Evolutionary conservation across 768 basidiomycete species (phyloP).

Genomic region (Psilocybe tampanensis): DNA sequence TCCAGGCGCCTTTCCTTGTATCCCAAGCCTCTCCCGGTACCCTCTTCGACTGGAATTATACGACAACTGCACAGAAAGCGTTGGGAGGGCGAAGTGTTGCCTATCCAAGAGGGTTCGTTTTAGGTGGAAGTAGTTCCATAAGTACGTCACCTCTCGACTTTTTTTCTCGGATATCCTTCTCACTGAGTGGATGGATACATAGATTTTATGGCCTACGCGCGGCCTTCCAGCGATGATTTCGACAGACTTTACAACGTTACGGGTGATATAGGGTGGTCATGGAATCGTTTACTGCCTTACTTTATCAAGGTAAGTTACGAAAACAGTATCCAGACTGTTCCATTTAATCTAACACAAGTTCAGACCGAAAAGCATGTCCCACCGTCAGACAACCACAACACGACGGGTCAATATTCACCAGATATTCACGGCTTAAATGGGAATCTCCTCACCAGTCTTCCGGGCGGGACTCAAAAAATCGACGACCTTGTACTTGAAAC

Average conservation of each 20-base stretch:
- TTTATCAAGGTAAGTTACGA: slow-evolving; percentile 1
- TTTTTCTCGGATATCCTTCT: not conserved
- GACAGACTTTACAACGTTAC: slow-evolving; percentile 7
- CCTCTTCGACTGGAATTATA: slow-evolving; percentile 9
- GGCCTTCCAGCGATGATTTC: slow-evolving; percentile 7
- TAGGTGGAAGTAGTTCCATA: slow-evolving; percentile 12
- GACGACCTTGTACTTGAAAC: slow-evolving; percentile 24
- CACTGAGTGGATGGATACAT: not conserved
- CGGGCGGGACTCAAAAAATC: slow-evolving; percentile 9
- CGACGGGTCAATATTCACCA: slow-evolving; percentile 31
- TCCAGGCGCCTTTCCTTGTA: not conserved
- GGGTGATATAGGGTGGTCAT: slow-evolving; percentile 11
- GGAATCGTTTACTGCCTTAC: slow-evolving; percentile 5
- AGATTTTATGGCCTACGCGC: slow-evolving; percentile 8
- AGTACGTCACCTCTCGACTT: not conserved
- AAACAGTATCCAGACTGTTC: too few relatives aligned
- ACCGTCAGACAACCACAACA: slow-evolving; percentile 31
- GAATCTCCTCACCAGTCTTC: slow-evolving; percentile 1
- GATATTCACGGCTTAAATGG: slow-evolving; percentile 22
- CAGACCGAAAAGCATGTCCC: slow-evolving; percentile 31
- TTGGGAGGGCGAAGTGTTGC: not conserved
- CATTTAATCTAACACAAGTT: not conserved
- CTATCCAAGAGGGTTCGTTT: slow-evolving; percentile 5
- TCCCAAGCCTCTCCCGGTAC: not conserved
- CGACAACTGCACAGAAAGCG: not conserved